Percentiles rank a stretch among this genome's conserved stretches.
phyloP scores from a whole-genome alignment of 352 stramenopile genomes.

The Globisporangium emineosum region DNA sequence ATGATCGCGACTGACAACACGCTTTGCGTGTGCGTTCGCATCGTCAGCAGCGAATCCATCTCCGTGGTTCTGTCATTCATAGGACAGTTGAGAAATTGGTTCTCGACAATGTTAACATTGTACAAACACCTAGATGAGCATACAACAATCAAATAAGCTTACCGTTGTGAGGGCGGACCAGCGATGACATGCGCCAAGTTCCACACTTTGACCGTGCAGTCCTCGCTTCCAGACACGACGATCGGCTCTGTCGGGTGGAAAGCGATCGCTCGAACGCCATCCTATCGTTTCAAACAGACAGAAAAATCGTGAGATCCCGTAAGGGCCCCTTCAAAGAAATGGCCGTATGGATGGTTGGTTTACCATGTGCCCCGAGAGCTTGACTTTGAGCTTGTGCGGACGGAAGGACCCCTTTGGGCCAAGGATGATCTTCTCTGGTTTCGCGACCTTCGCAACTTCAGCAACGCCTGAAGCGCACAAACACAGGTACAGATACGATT shows the following conservation, averaged over 20 bases:
- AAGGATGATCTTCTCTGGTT: slow-evolving; percentile 42
- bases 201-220: slow-evolving; percentile 85
- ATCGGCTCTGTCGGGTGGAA: slow-evolving; percentile 83
- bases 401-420: slow-evolving; percentile 64
- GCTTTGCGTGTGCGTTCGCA: slow-evolving; percentile 70
- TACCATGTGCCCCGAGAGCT: slow-evolving; percentile 83
- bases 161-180: slow-evolving; percentile 67
- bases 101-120: neutral
- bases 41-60: slow-evolving; percentile 72
- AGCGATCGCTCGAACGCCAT: slow-evolving; percentile 70
- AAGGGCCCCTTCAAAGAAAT: neutral
- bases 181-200: slow-evolving; percentile 61
- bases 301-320: slow-evolving; percentile 2
- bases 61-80: slow-evolving; percentile 44
- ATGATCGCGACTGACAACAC: slow-evolving; percentile 74
- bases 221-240: slow-evolving; percentile 80
- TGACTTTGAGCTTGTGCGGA: slow-evolving; percentile 83
- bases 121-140: neutral
- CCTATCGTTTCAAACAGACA: slow-evolving; percentile 28
- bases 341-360: neutral
- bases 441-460: slow-evolving; percentile 37
- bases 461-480: slow-evolving; percentile 12
- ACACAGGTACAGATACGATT: neutral
- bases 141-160: neutral
- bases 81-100: slow-evolving; percentile 5